Percentiles rank a stretch among this genome's conserved stretches.
Evolutionary conservation across 163 green algal species (phyloP).

Genomic region (Coccomyxa subellipsoidea): DNA sequence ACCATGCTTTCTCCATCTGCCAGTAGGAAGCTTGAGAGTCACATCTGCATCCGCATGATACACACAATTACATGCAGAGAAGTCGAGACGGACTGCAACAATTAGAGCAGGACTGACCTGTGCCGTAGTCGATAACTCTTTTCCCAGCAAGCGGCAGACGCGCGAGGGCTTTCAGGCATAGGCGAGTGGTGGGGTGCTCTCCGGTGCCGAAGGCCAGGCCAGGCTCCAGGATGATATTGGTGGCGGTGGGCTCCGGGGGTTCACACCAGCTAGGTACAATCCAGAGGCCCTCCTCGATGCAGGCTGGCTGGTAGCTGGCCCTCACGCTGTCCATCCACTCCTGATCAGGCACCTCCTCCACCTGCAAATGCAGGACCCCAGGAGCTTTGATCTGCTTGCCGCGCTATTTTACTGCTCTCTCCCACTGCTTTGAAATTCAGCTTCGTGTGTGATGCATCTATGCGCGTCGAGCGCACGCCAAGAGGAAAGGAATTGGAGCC

Average conservation of each 20-base stretch:
- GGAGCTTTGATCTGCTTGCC: background rate
- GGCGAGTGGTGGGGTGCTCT: conserved; percentile 85
- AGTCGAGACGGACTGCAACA: background rate
- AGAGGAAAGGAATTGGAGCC: too few species aligned
- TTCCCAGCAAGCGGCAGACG: conserved; percentile 28
- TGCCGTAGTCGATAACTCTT: conserved; percentile 66
- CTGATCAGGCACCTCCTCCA: background rate
- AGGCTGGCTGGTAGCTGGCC: conserved; percentile 30
- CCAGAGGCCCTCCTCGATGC: conserved; percentile 37
- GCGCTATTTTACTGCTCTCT: too few species aligned
- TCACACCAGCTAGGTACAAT: conserved; percentile 46
- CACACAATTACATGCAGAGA: too few species aligned
- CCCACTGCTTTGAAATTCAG: too few species aligned
- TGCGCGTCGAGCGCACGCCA: too few species aligned
- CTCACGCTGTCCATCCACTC: conserved; percentile 17
- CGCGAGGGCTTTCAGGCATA: conserved; percentile 71
- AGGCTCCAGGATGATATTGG: conserved; percentile 76
- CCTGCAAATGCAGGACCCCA: background rate
- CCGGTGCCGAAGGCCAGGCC: conserved; percentile 77
- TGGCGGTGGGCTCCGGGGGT: conserved; percentile 33
- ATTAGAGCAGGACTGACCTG: conserved; percentile 20
- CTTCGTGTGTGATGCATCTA: too few species aligned
- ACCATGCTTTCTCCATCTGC: too few species aligned
- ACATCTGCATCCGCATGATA: too few species aligned
- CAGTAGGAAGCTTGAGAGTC: too few species aligned